These are phyloP conservation scores for Cerioporus squamosus DNA, from an alignment of 1,284 basidiomycete genomes.

Conservation along the genomic window DNA sequence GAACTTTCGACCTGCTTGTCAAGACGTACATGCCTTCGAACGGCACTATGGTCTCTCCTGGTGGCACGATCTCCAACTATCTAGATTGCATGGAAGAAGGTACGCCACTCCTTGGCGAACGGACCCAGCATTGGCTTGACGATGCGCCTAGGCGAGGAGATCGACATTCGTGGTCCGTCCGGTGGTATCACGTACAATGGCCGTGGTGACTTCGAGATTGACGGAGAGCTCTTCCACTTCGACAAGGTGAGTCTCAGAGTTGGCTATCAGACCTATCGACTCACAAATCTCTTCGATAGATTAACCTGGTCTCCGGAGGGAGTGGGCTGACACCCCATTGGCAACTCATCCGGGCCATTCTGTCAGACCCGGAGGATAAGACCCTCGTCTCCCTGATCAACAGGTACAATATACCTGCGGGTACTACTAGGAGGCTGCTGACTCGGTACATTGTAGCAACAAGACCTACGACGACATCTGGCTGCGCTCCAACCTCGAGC, in stretches of 20 bases:
- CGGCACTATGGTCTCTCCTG: conserved; percentile 21
- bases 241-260: conserved; percentile 14
- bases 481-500: conserved; percentile 23
- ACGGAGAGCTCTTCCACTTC: conserved; percentile 22
- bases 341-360: conserved; percentile 30
- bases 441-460: conserved; percentile 18
- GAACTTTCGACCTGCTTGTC: conserved; percentile 31
- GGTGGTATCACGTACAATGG: conserved; percentile 28
- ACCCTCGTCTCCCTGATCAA: conserved; percentile 27
- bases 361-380: conserved; percentile 20
- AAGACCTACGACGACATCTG: conserved; percentile 29
- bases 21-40: conserved; percentile 30
- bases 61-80: conserved; percentile 31
- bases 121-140: background rate
- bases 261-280: background rate
- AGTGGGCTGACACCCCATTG: conserved; percentile 31
- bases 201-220: conserved; percentile 23
- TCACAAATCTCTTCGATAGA: conserved; percentile 4
- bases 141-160: conserved; percentile 24
- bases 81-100: conserved; percentile 30
- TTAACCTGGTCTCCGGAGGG: conserved; percentile 31
- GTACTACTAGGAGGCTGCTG: background rate
- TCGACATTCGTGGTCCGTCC: conserved; percentile 29
- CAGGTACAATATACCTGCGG: conserved; percentile 8
- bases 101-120: background rate